Conservation (phyloP, 805 yeast genomes). For the Candida saitoana region DNA sequence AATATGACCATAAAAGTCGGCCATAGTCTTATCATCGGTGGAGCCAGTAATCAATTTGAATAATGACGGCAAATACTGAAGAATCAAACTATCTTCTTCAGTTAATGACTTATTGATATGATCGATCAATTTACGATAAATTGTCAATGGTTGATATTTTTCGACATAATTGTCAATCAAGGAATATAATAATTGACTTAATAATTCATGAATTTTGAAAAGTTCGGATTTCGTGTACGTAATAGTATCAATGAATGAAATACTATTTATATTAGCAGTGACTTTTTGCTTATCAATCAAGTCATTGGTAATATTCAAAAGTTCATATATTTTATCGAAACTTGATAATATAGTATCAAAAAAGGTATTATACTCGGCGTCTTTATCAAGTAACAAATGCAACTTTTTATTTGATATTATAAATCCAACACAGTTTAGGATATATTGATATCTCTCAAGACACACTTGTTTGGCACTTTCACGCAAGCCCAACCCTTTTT, state of each 20-base stretch:
- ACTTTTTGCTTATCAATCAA: conserved; percentile 44
- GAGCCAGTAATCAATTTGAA: conserved; percentile 42
- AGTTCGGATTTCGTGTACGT: conserved; percentile 60
- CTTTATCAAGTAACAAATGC: conserved; percentile 18
- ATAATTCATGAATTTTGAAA: conserved; percentile 61
- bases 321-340: conserved; percentile 54
- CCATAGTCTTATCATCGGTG: conserved; percentile 24
- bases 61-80: conserved; percentile 64
- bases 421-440: conserved; percentile 58
- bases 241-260: conserved; percentile 34
- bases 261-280: conserved; percentile 47
- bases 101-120: conserved; percentile 44
- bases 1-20: conserved; percentile 36
- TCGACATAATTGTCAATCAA: conserved; percentile 36
- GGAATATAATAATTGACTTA: conserved; percentile 64
- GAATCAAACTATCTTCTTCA: conserved; percentile 58
- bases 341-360: conserved; percentile 48
- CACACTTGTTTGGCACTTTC: conserved; percentile 68
- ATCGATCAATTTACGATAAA: conserved; percentile 38
- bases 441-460: conserved; percentile 64
- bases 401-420: conserved; percentile 20
- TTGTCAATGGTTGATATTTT: conserved; percentile 22
- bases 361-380: conserved; percentile 16
- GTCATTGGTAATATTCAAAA: conserved; percentile 53
- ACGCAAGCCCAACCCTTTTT: conserved; percentile 45